Percentiles rank a stretch among this genome's conserved stretches.
These are phyloP conservation scores for Apiospora rasikravindrae DNA, from an alignment of 2,329 filamentous ascomycete species.

Conservation along the genomic window DNA sequence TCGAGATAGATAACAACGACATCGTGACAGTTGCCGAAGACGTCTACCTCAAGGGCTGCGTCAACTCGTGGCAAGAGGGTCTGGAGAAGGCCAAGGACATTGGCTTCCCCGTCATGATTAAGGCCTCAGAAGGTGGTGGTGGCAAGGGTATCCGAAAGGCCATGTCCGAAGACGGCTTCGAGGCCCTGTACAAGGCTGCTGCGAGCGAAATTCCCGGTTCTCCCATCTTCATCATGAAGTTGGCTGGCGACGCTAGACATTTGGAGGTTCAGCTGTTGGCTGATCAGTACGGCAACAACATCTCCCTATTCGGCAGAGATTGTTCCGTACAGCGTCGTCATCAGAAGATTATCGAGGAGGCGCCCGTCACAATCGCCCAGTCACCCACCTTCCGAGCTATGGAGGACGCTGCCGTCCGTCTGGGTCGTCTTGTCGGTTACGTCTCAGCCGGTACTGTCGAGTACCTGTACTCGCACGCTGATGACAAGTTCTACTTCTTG, in stretches of 20 bases:
- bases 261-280: conserved; percentile 96
- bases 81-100: conserved; percentile 85
- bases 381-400: conserved; percentile 88
- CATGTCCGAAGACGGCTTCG: conserved; percentile 81
- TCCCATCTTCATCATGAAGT: conserved; percentile 99
- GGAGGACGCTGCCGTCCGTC: conserved; percentile 94
- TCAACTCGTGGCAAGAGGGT: conserved; percentile 87
- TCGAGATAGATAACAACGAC: conserved; percentile 77
- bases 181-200: conserved; percentile 89
- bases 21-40: conserved; percentile 92
- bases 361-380: conserved; percentile 95
- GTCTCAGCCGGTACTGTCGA: conserved; percentile 98
- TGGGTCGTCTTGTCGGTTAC: conserved; percentile 94
- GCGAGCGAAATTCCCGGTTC: conserved; percentile 98
- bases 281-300: conserved; percentile 99
- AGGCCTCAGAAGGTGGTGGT: conserved; percentile 98
- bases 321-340: conserved; percentile 98
- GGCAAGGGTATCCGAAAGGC: conserved; percentile 99
- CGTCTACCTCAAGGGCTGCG: conserved; percentile 89
- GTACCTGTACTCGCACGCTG: conserved; percentile 96
- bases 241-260: conserved; percentile 94
- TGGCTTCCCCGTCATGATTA: conserved; percentile 99
- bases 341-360: conserved; percentile 99
- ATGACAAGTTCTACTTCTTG: conserved; percentile 99
- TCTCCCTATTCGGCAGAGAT: conserved; percentile 97